Conservation (phyloP, 2,329 filamentous ascomycete genomes). For the Triangularia verruculosa region DNA sequence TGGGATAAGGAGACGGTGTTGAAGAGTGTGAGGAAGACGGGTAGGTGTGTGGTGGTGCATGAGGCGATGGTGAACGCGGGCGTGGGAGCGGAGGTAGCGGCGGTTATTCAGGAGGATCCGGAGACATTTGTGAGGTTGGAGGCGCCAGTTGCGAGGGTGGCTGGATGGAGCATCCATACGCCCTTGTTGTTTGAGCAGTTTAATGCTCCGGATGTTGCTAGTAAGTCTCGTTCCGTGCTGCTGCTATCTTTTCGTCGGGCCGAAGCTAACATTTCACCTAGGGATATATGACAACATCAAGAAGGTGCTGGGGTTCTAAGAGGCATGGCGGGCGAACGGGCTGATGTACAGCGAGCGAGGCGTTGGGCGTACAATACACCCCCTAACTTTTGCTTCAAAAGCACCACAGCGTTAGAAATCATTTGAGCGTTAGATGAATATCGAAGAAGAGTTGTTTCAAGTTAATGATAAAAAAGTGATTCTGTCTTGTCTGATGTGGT, state of each 20-base stretch:
- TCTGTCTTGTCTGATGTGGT: no score
- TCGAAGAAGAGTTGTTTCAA: no score
- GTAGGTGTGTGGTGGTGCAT: slow-evolving; percentile 82
- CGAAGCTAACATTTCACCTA: slow-evolving; percentile 37
- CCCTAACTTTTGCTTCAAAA: no score
- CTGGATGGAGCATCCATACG: slow-evolving; percentile 85
- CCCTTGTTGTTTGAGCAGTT: slow-evolving; percentile 77
- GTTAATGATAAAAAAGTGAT: no score
- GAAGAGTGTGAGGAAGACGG: slow-evolving; percentile 81
- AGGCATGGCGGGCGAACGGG: not conserved
- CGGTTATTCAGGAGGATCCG: slow-evolving; percentile 75
- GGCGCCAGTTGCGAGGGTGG: slow-evolving; percentile 79
- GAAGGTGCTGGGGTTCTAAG: slow-evolving; percentile 61
- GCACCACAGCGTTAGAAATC: no score
- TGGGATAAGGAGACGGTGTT: slow-evolving; percentile 84
- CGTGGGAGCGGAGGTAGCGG: slow-evolving; percentile 83
- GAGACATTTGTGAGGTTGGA: slow-evolving; percentile 78
- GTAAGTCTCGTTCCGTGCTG: slow-evolving; percentile 54
- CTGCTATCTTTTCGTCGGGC: not conserved
- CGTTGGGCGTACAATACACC: slow-evolving; percentile 15
- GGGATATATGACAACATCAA: slow-evolving; percentile 72
- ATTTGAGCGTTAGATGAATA: no score
- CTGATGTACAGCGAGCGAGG: slow-evolving; percentile 16
- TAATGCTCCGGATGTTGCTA: slow-evolving; percentile 78
- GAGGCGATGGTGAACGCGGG: slow-evolving; percentile 90